Base-by-base conservation (phyloP, 2,329 filamentous ascomycete species). In the Hypoxylon sp. region DNA sequence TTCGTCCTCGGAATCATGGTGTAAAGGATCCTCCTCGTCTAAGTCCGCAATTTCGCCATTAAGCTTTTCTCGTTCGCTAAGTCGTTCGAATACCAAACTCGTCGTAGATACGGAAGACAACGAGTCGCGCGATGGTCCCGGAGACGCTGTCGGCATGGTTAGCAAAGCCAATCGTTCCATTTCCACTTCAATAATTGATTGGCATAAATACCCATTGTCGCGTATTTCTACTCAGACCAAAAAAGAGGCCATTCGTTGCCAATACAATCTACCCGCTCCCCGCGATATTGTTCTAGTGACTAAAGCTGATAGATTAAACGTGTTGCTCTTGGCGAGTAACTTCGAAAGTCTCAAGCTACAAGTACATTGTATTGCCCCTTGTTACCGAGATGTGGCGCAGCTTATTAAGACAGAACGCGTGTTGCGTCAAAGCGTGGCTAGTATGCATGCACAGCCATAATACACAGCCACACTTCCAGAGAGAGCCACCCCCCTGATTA, bases 71-170 rank as follows among this genome's bases (percentile, higher is more conserved):
- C 81, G 79, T 77, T 92, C 90, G 74, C 88, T 86, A 72, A 95
- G 86, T 70, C 91, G 89, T 72, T 96, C 92, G 77, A 96, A 92
- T 59, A 96, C 88, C 13, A 96, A 85, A 74, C 93, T 95, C 3
- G 91, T 94, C 10, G 93, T 95, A 35, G 93, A 96, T n/a, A 90
- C 90, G 44, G 91, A 91, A n/a, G 91, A 93, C 50, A 88, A 79
- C 3, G 92, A 93, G 69, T 86, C 86, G 75, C 81, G 81, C 59
- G 87, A 88, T 66, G 78, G 78, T 69, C 82, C 82, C 60, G 75
- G 74, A 47, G 79, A 80, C 67, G 71, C 76, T 76, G 26, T 57
- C 19, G 55, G 10, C 31, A 61, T 50, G 51, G 51, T 73, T 67
- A 71, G 64, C 48, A 5, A 42, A 17, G 35, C n/a, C 10, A 4